phyloP scores from a whole-genome alignment of 2,329 filamentous ascomycete species.

The Harringtonia lauricola region DNA sequence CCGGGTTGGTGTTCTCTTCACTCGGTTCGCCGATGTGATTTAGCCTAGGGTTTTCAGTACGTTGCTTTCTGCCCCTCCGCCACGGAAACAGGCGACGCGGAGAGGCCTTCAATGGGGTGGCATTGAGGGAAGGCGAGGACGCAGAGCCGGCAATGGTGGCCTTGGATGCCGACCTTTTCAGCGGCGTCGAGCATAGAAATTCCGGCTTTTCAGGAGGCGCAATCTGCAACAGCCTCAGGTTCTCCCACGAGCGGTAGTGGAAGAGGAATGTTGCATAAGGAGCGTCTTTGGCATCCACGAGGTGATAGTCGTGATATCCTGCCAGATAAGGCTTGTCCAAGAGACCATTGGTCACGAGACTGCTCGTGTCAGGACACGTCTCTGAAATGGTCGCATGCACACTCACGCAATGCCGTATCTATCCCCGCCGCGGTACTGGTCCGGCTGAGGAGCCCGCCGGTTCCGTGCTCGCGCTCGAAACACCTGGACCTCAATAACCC shows the following conservation, averaged over 20 bases:
- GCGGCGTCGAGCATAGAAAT: background rate
- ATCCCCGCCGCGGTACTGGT: slow-evolving; percentile 34
- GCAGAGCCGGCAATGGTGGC: background rate
- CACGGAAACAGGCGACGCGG: background rate
- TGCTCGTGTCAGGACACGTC: slow-evolving; percentile 14
- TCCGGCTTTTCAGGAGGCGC: slow-evolving; percentile 21
- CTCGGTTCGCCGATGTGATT: no score
- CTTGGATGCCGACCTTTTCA: background rate
- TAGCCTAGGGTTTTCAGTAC: no score
- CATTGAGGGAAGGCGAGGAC: no score
- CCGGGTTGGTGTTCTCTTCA: no score
- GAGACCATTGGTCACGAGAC: slow-evolving; percentile 41
- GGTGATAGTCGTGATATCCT: slow-evolving; percentile 39
- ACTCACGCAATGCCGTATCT: slow-evolving; percentile 43
- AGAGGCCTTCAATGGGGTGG: background rate
- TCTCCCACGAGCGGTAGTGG: slow-evolving; percentile 43
- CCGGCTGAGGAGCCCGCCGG: slow-evolving; percentile 28
- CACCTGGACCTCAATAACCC: slow-evolving; percentile 40
- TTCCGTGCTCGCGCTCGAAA: slow-evolving; percentile 39
- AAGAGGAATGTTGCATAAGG: slow-evolving; percentile 44
- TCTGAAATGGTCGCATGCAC: background rate
- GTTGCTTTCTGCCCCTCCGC: no score
- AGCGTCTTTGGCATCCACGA: slow-evolving; percentile 37
- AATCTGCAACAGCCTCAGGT: slow-evolving; percentile 35
- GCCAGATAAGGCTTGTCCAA: slow-evolving; percentile 38